Evolutionary conservation across 2,329 filamentous ascomycete genomes (phyloP).

Genomic region (Hymenoscyphus linearis): DNA sequence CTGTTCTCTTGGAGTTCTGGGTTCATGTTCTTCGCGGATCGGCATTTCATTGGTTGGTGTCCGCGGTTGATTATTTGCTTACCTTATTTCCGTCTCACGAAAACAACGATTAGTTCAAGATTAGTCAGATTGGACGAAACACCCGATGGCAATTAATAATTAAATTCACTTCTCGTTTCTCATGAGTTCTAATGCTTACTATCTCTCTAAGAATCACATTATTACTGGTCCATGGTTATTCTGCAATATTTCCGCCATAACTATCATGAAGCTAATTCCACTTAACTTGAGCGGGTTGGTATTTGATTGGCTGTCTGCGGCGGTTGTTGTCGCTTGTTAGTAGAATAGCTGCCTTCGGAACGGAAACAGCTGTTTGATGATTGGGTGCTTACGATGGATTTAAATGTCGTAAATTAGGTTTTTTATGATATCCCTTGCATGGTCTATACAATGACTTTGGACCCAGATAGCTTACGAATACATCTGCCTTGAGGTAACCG

Average conservation of each 20-base stretch:
- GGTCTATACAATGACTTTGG: not conserved
- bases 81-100: not conserved
- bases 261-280: not conserved
- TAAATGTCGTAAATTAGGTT: not conserved
- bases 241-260: not conserved
- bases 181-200: not conserved
- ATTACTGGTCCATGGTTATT: not conserved
- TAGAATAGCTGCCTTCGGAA: not conserved
- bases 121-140: not conserved
- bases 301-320: not conserved
- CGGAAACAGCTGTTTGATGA: not conserved
- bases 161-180: not conserved
- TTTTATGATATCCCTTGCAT: not conserved
- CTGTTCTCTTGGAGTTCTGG: not conserved
- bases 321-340: not conserved
- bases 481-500: not conserved
- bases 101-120: not conserved
- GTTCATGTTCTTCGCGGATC: not conserved
- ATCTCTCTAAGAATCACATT: not conserved
- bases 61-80: constrained; percentile 5
- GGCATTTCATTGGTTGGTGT: not conserved
- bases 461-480: not conserved
- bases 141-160: not conserved
- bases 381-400: not conserved
- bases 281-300: not conserved